phyloP scores from a whole-genome alignment of 164 flowering plant species.

The Warburgia ugandensis region DNA sequence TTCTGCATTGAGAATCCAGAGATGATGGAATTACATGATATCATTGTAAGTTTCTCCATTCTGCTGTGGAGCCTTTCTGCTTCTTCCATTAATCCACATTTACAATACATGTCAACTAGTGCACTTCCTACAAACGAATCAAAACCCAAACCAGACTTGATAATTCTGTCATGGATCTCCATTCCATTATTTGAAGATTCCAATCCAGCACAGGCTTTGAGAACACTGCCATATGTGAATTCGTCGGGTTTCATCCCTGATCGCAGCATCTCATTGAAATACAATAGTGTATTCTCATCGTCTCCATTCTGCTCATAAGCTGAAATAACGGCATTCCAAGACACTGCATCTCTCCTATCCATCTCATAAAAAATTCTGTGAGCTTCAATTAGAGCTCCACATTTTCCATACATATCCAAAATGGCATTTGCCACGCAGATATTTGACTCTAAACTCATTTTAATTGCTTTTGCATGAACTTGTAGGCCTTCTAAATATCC shows the following conservation, averaged over 20 bases:
- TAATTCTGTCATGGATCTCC: slow-evolving; percentile 50
- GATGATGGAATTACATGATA: slow-evolving; percentile 77
- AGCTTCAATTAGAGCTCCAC: slow-evolving; percentile 53
- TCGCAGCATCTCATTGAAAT: slow-evolving; percentile 48
- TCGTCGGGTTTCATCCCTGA: slow-evolving; percentile 66
- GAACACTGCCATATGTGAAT: slow-evolving; percentile 71
- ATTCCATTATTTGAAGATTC: slow-evolving; percentile 38
- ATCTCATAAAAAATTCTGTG: slow-evolving; percentile 45
- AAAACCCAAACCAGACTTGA: slow-evolving; percentile 59
- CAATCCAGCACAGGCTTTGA: slow-evolving; percentile 62
- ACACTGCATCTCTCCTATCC: slow-evolving; percentile 63
- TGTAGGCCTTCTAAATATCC: slow-evolving; percentile 48
- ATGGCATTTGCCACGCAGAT: slow-evolving; percentile 71
- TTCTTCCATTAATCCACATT: slow-evolving; percentile 57
- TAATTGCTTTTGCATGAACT: slow-evolving; percentile 52
- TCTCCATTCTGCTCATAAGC: slow-evolving; percentile 63
- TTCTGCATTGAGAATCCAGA: slow-evolving; percentile 55
- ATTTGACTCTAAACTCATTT: slow-evolving; percentile 29
- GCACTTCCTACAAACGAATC: slow-evolving; percentile 55
- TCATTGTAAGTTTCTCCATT: slow-evolving; percentile 34
- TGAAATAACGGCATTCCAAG: slow-evolving; percentile 83
- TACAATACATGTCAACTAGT: slow-evolving; percentile 78
- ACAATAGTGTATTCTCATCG: slow-evolving; percentile 34
- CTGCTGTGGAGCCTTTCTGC: slow-evolving; percentile 62
- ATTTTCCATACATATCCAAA: slow-evolving; percentile 86